These are phyloP conservation scores for Fusarium concolor DNA, from an alignment of 2,329 filamentous ascomycete genomes.

Conservation along the genomic window DNA sequence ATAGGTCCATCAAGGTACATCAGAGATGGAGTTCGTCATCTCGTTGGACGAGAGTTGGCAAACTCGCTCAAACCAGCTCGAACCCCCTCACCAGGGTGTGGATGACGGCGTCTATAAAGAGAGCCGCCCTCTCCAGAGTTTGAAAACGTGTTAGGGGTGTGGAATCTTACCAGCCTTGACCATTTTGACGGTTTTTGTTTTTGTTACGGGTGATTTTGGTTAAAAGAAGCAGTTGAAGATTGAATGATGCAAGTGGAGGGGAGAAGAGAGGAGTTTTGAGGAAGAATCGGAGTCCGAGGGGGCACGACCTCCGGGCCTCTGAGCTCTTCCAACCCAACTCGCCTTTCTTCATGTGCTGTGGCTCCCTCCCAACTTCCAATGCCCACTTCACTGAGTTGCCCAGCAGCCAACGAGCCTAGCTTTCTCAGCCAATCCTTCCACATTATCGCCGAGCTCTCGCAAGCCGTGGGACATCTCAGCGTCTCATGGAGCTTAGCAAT, in stretches of 20 bases:
- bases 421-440: slow-evolving; percentile 30
- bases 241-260: slow-evolving; percentile 41
- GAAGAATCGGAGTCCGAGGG: slow-evolving; percentile 41
- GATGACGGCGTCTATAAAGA: slow-evolving; percentile 41
- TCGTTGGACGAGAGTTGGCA: slow-evolving; percentile 57
- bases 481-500: slow-evolving; percentile 22
- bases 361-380: background rate
- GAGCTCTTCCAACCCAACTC: slow-evolving; percentile 21
- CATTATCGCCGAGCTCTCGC: slow-evolving; percentile 19
- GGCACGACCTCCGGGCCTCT: slow-evolving; percentile 28
- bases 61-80: slow-evolving; percentile 73
- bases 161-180: slow-evolving; percentile 89
- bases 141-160: slow-evolving; percentile 7
- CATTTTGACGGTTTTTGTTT: slow-evolving; percentile 76
- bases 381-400: background rate
- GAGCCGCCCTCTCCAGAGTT: slow-evolving; percentile 35
- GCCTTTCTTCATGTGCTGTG: slow-evolving; percentile 8
- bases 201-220: slow-evolving; percentile 22
- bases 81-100: slow-evolving; percentile 42
- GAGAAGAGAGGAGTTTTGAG: slow-evolving; percentile 44
- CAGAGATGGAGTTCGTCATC: slow-evolving; percentile 39
- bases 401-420: background rate
- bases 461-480: slow-evolving; percentile 30
- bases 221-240: slow-evolving; percentile 35
- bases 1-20: slow-evolving; percentile 59